These are phyloP conservation scores for Fusarium avenaceum DNA, from an alignment of 2,329 filamentous ascomycete species.

Conservation along the genomic window DNA sequence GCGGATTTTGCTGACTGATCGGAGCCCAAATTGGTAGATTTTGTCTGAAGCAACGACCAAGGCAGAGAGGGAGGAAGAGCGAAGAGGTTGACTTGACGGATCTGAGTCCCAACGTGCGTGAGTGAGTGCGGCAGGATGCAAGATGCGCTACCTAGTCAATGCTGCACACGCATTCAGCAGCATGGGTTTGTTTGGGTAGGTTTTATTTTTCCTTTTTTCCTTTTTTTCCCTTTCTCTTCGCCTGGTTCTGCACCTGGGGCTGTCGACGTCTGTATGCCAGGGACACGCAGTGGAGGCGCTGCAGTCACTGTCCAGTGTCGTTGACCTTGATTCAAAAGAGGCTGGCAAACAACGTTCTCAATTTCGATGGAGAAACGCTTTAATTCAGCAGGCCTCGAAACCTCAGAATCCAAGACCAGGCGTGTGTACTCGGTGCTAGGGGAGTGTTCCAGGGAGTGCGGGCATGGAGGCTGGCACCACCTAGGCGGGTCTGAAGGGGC, in stretches of 20 bases:
- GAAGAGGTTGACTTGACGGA: slow-evolving; percentile 22
- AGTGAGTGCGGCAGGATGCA: slow-evolving; percentile 43
- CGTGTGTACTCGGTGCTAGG: slow-evolving; percentile 43
- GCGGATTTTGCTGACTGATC: slow-evolving; percentile 34
- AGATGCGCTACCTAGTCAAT: slow-evolving; percentile 19
- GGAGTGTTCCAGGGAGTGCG: slow-evolving; percentile 43
- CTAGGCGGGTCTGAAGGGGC: slow-evolving; percentile 50
- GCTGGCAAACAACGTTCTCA: slow-evolving; percentile 34
- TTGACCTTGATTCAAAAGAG: slow-evolving; percentile 25
- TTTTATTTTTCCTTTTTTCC: slow-evolving; percentile 15
- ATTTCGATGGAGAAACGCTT: slow-evolving; percentile 29
- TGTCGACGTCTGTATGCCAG: slow-evolving; percentile 45
- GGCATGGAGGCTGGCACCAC: slow-evolving; percentile 47
- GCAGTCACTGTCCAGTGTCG: slow-evolving; percentile 21
- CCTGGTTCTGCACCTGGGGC: slow-evolving; percentile 37
- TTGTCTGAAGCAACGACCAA: slow-evolving; percentile 16
- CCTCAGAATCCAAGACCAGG: slow-evolving; percentile 28
- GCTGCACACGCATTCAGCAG: slow-evolving; percentile 49
- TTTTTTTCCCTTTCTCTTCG: background rate
- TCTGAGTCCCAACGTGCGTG: slow-evolving; percentile 20
- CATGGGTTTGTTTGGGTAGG: slow-evolving; percentile 45
- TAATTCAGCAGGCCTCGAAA: slow-evolving; percentile 32
- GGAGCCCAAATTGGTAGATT: slow-evolving; percentile 12
- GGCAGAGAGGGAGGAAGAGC: slow-evolving; percentile 25
- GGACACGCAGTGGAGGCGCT: slow-evolving; percentile 42